phyloP scores from a whole-genome alignment of 495 filamentous ascomycete genomes.

The Xylaria venustula region DNA sequence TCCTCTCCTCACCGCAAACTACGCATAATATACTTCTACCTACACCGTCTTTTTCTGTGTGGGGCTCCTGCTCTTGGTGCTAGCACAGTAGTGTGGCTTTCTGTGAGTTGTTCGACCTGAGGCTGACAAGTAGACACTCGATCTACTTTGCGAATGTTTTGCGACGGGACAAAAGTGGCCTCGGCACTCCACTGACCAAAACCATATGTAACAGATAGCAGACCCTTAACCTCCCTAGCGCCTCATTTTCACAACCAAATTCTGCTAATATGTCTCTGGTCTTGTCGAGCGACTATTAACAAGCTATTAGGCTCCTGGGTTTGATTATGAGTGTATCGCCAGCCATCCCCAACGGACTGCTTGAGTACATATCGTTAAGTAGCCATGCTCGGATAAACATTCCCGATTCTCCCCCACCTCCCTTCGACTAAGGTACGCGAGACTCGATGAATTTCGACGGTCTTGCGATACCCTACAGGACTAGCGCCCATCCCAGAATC shows the following conservation, averaged over 20 bases:
- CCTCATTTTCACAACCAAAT: no score
- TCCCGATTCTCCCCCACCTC: neutral
- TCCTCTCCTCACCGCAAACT: conserved; percentile 6
- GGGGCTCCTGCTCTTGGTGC: neutral
- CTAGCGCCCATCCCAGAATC: no score
- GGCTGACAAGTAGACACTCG: neutral
- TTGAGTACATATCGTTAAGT: neutral
- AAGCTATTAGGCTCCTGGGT: no score
- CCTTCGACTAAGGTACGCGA: no score
- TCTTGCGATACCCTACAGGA: no score
- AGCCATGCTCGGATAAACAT: neutral
- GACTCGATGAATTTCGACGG: no score
- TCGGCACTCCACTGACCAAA: neutral
- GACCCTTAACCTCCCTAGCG: no score
- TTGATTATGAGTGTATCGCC: no score
- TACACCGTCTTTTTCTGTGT: conserved; percentile 16
- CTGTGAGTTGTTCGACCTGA: neutral
- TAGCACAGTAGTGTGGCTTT: neutral
- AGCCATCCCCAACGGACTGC: no score
- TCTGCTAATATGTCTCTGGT: no score
- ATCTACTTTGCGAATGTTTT: neutral
- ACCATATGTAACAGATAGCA: no score
- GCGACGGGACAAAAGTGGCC: neutral
- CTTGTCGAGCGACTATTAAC: no score
- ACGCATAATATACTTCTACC: neutral